A percentile compares a stretch with the other conserved stretches of the same genome.
Conservation (phyloP, 2,329 filamentous ascomycete species). For the Fusarium albidum region DNA sequence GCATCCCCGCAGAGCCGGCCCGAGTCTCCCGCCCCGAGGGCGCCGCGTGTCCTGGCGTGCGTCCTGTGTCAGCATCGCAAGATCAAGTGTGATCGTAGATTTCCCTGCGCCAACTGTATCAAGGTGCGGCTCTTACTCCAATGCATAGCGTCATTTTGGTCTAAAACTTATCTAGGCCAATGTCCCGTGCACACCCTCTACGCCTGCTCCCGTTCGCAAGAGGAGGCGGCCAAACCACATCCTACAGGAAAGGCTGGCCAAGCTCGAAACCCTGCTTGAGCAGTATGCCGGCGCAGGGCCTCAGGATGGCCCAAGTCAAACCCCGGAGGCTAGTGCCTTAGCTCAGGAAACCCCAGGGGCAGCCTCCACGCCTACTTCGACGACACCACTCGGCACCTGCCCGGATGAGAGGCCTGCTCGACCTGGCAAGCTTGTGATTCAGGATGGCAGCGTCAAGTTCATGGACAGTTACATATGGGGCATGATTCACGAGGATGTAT, state of each 20-base stretch:
- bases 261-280: background rate
- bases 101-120: conserved; percentile 64
- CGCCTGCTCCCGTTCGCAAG: background rate
- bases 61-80: conserved; percentile 70
- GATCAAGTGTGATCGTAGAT: conserved; percentile 66
- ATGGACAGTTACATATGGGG: background rate
- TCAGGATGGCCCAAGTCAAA: background rate
- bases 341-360: background rate
- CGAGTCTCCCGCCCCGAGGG: no score
- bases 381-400: background rate
- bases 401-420: background rate
- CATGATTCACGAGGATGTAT: background rate
- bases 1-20: no score
- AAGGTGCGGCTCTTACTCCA: conserved; percentile 39
- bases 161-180: background rate
- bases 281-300: background rate
- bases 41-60: conserved; percentile 50
- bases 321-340: background rate
- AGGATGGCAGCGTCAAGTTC: background rate
- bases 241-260: background rate
- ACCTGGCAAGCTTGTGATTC: background rate
- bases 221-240: background rate
- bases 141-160: no score
- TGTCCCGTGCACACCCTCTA: background rate
- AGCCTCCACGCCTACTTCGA: background rate